Percentiles rank a stretch among this genome's conserved stretches.
phyloP scores from a whole-genome alignment of 192 early-diverging fungal species.

The Coemansia aciculifera region DNA sequence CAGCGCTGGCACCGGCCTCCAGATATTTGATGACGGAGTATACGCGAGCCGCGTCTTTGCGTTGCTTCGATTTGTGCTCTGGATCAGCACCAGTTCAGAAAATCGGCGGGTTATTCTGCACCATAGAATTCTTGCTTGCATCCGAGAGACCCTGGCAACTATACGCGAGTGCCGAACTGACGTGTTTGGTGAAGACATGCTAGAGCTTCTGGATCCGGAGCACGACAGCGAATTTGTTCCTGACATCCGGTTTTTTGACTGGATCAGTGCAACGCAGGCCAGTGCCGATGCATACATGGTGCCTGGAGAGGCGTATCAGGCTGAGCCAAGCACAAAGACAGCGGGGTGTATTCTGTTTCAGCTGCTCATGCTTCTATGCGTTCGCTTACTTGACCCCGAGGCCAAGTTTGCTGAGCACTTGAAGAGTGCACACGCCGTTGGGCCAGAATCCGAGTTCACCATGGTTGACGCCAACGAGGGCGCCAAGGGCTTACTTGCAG shows the following conservation, averaged over 20 bases:
- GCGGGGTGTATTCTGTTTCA: conserved; percentile 14
- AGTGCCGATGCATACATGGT: not conserved
- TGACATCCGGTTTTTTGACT: conserved; percentile 31
- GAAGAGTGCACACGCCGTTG: not conserved
- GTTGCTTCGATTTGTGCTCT: conserved; percentile 24
- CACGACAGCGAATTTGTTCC: not conserved
- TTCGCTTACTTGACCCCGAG: conserved; percentile 27
- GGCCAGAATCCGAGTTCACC: conserved; percentile 10
- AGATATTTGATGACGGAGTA: not conserved
- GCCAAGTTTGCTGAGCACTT: conserved; percentile 17
- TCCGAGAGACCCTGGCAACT: conserved; percentile 12
- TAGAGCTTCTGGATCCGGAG: not conserved
- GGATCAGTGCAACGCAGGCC: conserved; percentile 2
- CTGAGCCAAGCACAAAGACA: not conserved
- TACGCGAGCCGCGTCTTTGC: conserved; percentile 14
- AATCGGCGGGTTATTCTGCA: conserved; percentile 36
- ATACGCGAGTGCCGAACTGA: conserved; percentile 16
- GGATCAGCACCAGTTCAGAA: conserved; percentile 10
- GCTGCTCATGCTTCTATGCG: conserved; percentile 14
- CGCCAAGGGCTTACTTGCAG: conserved; percentile 12
- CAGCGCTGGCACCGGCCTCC: not conserved
- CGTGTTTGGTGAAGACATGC: conserved; percentile 11
- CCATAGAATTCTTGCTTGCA: conserved; percentile 11
- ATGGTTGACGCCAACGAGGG: conserved; percentile 17
- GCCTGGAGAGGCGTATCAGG: not conserved